Base-by-base conservation (phyloP, 306 rosid species). In the Adenanthera pavonina region DNA sequence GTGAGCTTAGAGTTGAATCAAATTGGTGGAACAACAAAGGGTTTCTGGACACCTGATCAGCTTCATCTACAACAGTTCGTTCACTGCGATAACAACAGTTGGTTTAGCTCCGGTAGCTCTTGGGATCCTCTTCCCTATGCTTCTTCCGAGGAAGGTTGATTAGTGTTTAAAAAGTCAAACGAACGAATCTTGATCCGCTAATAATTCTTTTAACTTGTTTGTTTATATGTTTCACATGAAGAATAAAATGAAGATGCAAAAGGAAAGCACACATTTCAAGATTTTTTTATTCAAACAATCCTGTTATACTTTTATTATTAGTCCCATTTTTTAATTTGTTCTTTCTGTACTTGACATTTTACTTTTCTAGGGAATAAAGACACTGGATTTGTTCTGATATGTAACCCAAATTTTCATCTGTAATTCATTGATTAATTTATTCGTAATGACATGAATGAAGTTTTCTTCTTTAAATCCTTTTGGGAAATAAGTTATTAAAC, bases 81-180 rank as follows among this genome's bases (percentile, higher is more conserved):
- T 78, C 85, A 82, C 7, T 64, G 78, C 80, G 92, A 85, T 52
- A 84, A 64, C 46, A 81, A 74, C 47, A 66, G 48, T 65, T 84
- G 90, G 89, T 83, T 78, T 82, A 48, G 75, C 69, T 83, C 85
- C 67, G 79, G 41, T 80, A 72, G 74, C 40, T 57, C 84, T 86
- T 85, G 87, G 87, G 89, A 87, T 78, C 87, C 92, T 69, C 75
- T 84, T 41, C 52, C 85, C n/a, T 85, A 69, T 83, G 66, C 61
- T 6, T 86, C 89, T 38, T 89, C 89, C n/a, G 81, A 83, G 72
- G 78, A 82, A 41, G 80, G 70, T 59, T 89, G 80, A 89, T 82
- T 68, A 52, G 72, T 41, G 38, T 74, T 66, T 35, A 34, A 5
- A 34, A 38, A 69, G 65, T 68, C 14, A 4, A 35, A 41, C 56